Evolutionary conservation across 2,329 filamentous ascomycete species (phyloP).

Genomic region (Nemania serpens): DNA sequence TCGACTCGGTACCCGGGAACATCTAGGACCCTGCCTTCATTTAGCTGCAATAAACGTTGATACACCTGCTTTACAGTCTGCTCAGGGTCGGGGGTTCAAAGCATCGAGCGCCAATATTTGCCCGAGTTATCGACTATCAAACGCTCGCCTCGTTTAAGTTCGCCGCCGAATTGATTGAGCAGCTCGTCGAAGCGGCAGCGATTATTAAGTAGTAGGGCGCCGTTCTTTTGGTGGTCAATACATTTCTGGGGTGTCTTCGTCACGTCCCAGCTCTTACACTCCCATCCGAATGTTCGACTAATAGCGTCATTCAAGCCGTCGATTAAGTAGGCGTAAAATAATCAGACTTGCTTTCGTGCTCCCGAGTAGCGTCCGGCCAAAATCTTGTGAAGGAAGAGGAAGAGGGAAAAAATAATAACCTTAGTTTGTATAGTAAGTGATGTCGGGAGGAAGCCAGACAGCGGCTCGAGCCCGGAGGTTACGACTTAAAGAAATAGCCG

Average conservation of each 20-base stretch:
- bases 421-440: conserved; percentile 2
- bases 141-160: neutral
- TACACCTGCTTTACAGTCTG: neutral
- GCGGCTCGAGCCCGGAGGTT: too few relatives aligned
- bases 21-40: neutral
- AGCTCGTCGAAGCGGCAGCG: conserved; percentile 2
- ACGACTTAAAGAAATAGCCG: too few relatives aligned
- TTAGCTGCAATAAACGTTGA: neutral
- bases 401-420: neutral
- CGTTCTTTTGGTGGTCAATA: neutral
- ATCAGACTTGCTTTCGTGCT: conserved; percentile 4
- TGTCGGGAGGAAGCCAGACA: too few relatives aligned
- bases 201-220: neutral
- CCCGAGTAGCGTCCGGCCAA: conserved; percentile 2
- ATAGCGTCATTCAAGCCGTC: neutral
- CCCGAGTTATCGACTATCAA: neutral
- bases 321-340: conserved; percentile 12
- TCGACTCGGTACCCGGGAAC: neutral
- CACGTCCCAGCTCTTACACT: conserved; percentile 2
- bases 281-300: neutral
- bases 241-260: neutral
- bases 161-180: neutral
- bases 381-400: neutral
- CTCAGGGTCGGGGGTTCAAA: neutral
- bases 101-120: neutral